These are phyloP conservation scores for Globisporangium irregulare DNA, from an alignment of 352 stramenopile genomes.

Conservation along the genomic window DNA sequence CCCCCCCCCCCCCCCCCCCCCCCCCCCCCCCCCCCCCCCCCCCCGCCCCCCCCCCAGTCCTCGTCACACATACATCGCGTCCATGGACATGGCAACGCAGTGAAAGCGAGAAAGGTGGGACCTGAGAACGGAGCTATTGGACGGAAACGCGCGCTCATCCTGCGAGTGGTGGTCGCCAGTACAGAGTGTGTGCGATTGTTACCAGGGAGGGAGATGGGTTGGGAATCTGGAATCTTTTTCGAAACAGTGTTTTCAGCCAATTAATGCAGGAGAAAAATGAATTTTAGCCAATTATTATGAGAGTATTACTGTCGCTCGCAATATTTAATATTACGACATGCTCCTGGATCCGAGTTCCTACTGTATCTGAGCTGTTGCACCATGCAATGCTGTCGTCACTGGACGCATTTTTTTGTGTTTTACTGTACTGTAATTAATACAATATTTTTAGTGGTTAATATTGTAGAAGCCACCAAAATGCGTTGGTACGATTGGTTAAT, in stretches of 20 bases:
- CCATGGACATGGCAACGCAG: neutral
- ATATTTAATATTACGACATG: neutral
- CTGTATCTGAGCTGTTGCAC: neutral
- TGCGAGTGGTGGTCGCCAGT: neutral
- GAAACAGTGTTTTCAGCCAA: neutral
- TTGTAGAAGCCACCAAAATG: neutral
- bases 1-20: too few relatives aligned
- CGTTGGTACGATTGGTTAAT: neutral
- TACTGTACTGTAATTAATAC: neutral
- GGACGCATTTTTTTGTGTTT: neutral
- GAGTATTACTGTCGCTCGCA: neutral
- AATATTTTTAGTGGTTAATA: constrained; percentile 5
- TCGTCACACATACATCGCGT: too few relatives aligned
- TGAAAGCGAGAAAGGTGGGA: neutral
- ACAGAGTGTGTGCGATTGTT: neutral
- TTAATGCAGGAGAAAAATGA: neutral
- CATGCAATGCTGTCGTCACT: neutral
- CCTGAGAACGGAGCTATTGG: neutral
- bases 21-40: too few relatives aligned
- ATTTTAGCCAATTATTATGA: neutral
- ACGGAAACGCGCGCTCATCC: neutral
- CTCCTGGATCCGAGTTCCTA: neutral
- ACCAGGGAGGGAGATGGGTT: neutral
- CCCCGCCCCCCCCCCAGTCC: too few relatives aligned
- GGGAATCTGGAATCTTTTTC: neutral